These are phyloP conservation scores for Monosporascus cannonballus DNA, from an alignment of 2,329 filamentous ascomycete genomes.

Conservation along the genomic window DNA sequence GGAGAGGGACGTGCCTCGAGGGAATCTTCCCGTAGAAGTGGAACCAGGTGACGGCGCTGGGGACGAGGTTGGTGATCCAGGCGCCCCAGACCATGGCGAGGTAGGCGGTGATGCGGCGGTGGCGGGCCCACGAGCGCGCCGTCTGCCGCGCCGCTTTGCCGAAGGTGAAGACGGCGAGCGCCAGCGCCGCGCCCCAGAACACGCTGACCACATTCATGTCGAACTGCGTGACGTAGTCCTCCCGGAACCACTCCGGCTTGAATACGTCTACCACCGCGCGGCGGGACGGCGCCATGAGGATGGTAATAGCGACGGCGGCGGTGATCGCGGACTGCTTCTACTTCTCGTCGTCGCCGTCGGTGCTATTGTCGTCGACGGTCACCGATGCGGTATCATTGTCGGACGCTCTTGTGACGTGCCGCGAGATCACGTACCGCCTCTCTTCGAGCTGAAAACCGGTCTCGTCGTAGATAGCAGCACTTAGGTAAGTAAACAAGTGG, in stretches of 20 bases:
- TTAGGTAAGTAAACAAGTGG: no score
- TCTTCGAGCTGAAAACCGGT: no score
- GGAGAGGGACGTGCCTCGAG: neutral
- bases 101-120: neutral
- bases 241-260: neutral
- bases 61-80: neutral
- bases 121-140: neutral
- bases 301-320: neutral
- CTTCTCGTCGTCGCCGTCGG: no score
- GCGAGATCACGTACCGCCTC: no score
- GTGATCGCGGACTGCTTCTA: neutral
- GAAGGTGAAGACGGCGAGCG: neutral
- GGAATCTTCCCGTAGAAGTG: neutral
- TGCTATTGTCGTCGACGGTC: no score
- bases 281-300: neutral
- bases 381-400: no score
- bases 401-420: no score
- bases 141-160: neutral
- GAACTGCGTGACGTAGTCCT: neutral
- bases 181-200: neutral
- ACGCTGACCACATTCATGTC: neutral
- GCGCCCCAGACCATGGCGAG: conserved; percentile 1
- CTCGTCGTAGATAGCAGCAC: no score
- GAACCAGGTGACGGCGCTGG: neutral
- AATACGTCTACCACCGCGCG: neutral